Percentiles rank a stretch among this genome's conserved stretches.
Conservation (phyloP, 2,329 filamentous ascomycete genomes). For the Apiospora saccharicola region DNA sequence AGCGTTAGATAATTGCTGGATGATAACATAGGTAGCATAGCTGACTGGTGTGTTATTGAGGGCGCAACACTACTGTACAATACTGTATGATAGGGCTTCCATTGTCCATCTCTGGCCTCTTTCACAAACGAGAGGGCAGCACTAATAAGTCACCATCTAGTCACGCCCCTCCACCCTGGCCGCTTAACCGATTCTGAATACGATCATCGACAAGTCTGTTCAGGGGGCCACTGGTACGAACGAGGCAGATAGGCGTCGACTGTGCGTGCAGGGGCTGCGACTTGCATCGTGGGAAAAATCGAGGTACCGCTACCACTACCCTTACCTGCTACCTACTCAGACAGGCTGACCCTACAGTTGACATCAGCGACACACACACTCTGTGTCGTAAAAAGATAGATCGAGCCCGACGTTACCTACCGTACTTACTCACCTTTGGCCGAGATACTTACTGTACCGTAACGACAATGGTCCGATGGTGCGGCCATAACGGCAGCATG, state of each 20-base stretch:
- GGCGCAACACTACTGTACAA: not conserved
- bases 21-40: not conserved
- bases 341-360: not conserved
- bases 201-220: conserved; percentile 18
- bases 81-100: not conserved
- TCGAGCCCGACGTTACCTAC: not conserved
- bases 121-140: not conserved
- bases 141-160: conserved; percentile 5
- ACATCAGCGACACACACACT: not conserved
- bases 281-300: not conserved
- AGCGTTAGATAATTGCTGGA: not conserved
- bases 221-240: conserved; percentile 9
- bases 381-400: not conserved
- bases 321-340: not conserved
- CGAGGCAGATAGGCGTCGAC: not conserved
- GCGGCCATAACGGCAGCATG: not conserved
- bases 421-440: not conserved
- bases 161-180: conserved; percentile 13
- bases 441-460: not conserved
- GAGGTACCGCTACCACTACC: not conserved
- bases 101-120: not conserved
- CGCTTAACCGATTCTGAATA: conserved; percentile 23
- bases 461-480: not conserved
- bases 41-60: not conserved
- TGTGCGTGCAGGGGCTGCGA: not conserved